Conservation (phyloP, 768 basidiomycete genomes). For the Rhodosporidiobolus odoratus region DNA sequence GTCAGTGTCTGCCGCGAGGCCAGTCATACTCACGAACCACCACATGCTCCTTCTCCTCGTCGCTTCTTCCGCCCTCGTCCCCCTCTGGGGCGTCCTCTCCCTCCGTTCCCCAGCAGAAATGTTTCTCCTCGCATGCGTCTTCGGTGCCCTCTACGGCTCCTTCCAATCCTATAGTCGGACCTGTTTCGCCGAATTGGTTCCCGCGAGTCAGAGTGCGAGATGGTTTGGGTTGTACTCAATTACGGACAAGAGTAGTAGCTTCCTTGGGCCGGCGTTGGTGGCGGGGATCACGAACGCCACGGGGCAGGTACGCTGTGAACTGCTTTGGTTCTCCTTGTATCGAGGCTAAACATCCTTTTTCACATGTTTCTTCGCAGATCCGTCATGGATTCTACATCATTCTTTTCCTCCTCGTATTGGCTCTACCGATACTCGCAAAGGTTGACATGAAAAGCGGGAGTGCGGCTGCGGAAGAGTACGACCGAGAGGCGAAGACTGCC, state of each 20-base stretch:
- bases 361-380: slow-evolving; percentile 52
- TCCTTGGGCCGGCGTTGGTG: slow-evolving; percentile 82
- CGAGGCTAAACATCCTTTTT: no score
- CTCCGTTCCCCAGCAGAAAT: slow-evolving; percentile 76
- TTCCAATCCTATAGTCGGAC: slow-evolving; percentile 87
- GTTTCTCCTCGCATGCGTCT: slow-evolving; percentile 74
- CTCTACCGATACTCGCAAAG: slow-evolving; percentile 64
- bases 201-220: slow-evolving; percentile 78
- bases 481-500: background rate
- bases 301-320: slow-evolving; percentile 52
- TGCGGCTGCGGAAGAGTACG: slow-evolving; percentile 51
- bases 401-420: slow-evolving; percentile 67
- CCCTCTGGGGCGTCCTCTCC: slow-evolving; percentile 58
- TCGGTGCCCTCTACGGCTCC: slow-evolving; percentile 74
- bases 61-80: slow-evolving; percentile 64
- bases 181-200: slow-evolving; percentile 79
- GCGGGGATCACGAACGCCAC: slow-evolving; percentile 81
- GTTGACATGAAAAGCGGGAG: slow-evolving; percentile 64
- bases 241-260: slow-evolving; percentile 58
- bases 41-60: slow-evolving; percentile 64
- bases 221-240: slow-evolving; percentile 84
- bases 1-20: background rate
- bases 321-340: background rate
- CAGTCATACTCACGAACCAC: slow-evolving; percentile 56
- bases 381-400: slow-evolving; percentile 65